These are phyloP conservation scores for Elaeis guineensis DNA, from an alignment of 176 grass and related monocot species.

Conservation along the genomic window DNA sequence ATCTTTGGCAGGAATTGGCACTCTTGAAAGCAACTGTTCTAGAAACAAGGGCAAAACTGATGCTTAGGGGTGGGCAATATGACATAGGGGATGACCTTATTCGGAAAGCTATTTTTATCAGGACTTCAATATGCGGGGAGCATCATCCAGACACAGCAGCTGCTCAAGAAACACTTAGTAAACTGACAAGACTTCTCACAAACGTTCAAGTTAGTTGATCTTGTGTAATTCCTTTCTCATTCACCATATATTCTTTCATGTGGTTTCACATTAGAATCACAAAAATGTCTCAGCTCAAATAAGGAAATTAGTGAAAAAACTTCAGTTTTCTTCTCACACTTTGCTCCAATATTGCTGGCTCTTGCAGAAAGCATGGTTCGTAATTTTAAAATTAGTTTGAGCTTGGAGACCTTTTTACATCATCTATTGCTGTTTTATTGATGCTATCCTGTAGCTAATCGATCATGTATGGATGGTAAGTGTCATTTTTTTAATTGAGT, in stretches of 20 bases:
- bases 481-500: no score
- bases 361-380: no score
- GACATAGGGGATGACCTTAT: slow-evolving; percentile 85
- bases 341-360: no score
- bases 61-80: slow-evolving; percentile 85
- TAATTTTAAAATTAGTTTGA: no score
- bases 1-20: slow-evolving; percentile 90
- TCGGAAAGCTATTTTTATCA: slow-evolving; percentile 91
- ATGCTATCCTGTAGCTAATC: no score
- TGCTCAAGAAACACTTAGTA: slow-evolving; percentile 85
- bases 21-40: slow-evolving; percentile 80
- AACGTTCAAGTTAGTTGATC: slow-evolving; percentile 84
- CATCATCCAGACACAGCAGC: slow-evolving; percentile 84
- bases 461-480: no score
- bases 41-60: slow-evolving; percentile 84
- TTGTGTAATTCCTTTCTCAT: slow-evolving; percentile 3
- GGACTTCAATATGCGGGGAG: slow-evolving; percentile 83
- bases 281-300: slow-evolving; percentile 17
- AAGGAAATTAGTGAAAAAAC: background rate
- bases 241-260: slow-evolving; percentile 12
- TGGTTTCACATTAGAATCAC: slow-evolving; percentile 17
- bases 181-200: slow-evolving; percentile 96
- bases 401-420: no score
- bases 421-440: no score
- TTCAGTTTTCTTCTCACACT: background rate